A percentile compares a stretch with the other conserved stretches of the same genome.
phyloP scores from a whole-genome alignment of 1,139 yeast species.

The Protomyces inouyei region DNA sequence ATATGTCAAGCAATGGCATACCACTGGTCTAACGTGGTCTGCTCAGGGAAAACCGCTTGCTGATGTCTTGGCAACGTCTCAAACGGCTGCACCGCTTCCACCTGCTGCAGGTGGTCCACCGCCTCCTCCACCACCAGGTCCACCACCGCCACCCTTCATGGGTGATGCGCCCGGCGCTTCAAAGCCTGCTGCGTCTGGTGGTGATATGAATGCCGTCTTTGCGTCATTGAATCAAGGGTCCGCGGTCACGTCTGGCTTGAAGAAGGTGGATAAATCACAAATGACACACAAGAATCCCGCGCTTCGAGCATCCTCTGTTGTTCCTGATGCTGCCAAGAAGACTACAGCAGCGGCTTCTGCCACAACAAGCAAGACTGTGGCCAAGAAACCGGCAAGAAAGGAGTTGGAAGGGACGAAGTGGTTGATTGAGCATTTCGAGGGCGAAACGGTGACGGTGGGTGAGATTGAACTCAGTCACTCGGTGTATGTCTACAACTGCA shows the following conservation, averaged over 20 bases:
- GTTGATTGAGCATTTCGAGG: slow-evolving; percentile 76
- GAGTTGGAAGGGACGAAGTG: slow-evolving; percentile 84
- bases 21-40: slow-evolving; percentile 81
- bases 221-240: slow-evolving; percentile 87
- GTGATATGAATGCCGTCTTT: slow-evolving; percentile 82
- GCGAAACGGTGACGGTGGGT: slow-evolving; percentile 51
- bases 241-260: slow-evolving; percentile 72
- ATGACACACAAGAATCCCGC: slow-evolving; percentile 94
- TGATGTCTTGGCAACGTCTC: not conserved
- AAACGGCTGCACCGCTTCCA: slow-evolving; percentile 26
- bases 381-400: slow-evolving; percentile 42
- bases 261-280: slow-evolving; percentile 86
- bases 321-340: slow-evolving; percentile 49
- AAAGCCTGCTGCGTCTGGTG: slow-evolving; percentile 40
- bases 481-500: slow-evolving; percentile 78
- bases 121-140: slow-evolving; percentile 58
- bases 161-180: slow-evolving; percentile 39
- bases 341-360: slow-evolving; percentile 73
- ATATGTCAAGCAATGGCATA: slow-evolving; percentile 70
- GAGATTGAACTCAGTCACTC: slow-evolving; percentile 85
- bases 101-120: slow-evolving; percentile 34
- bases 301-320: slow-evolving; percentile 51
- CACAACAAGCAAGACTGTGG: slow-evolving; percentile 40
- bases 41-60: slow-evolving; percentile 41
- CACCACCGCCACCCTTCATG: slow-evolving; percentile 74